Conservation (phyloP, 1,284 basidiomycete genomes). For the Sparassis latifolia region DNA sequence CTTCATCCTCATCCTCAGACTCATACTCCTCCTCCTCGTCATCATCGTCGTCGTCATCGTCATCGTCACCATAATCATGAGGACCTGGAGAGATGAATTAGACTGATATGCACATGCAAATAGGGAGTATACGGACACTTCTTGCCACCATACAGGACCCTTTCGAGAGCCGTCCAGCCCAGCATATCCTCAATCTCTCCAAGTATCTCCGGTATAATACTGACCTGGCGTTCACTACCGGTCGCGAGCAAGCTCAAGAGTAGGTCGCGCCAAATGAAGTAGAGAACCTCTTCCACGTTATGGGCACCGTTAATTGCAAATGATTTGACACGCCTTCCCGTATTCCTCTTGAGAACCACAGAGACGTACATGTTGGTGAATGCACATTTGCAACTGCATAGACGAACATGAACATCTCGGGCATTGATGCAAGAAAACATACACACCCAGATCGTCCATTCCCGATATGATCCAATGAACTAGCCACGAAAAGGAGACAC, state of each 20-base stretch:
- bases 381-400: conserved; percentile 40
- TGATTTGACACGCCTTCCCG: conserved; percentile 39
- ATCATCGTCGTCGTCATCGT: conserved; percentile 23
- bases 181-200: conserved; percentile 44
- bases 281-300: conserved; percentile 39
- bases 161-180: conserved; percentile 44
- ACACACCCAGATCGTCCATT: conserved; percentile 40
- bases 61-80: conserved; percentile 10
- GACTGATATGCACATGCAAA: neutral
- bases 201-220: conserved; percentile 43
- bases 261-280: conserved; percentile 67
- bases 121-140: conserved; percentile 26
- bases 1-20: conserved; percentile 13
- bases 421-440: neutral
- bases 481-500: conserved; percentile 45
- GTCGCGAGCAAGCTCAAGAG: conserved; percentile 46
- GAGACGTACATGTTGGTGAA: conserved; percentile 41
- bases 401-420: neutral
- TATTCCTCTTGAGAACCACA: conserved; percentile 33
- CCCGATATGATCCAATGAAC: conserved; percentile 38
- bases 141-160: conserved; percentile 45
- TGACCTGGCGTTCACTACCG: conserved; percentile 29
- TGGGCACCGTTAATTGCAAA: conserved; percentile 45
- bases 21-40: conserved; percentile 18
- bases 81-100: conserved; percentile 6